Conservation (phyloP, 495 filamentous ascomycete genomes). For the Penicillium simplicissimum region DNA sequence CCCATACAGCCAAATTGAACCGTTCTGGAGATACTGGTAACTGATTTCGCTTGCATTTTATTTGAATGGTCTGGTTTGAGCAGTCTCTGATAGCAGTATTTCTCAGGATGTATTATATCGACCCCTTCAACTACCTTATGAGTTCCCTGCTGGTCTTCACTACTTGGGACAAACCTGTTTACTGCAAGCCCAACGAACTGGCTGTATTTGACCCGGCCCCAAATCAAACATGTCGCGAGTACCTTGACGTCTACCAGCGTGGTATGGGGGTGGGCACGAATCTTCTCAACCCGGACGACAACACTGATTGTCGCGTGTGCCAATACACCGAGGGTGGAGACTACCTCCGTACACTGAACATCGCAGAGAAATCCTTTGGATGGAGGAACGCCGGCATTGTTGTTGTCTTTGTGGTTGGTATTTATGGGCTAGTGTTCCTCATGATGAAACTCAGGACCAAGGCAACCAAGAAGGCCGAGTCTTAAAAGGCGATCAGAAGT, state of each 20-base stretch:
- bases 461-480: constrained; percentile 38
- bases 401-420: constrained; percentile 43
- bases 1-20: constrained; percentile 45
- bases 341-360: constrained; percentile 37
- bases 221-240: constrained; percentile 54
- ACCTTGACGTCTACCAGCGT: constrained; percentile 51
- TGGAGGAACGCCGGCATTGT: constrained; percentile 47
- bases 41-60: no score
- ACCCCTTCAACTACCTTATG: constrained; percentile 69
- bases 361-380: constrained; percentile 41
- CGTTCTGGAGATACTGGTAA: constrained; percentile 68
- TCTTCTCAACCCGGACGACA: constrained; percentile 53
- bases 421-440: constrained; percentile 46
- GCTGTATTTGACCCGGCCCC: constrained; percentile 52
- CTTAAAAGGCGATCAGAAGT: no score
- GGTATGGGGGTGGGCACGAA: constrained; percentile 47
- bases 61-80: no score
- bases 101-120: constrained; percentile 56
- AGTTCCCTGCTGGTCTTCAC: constrained; percentile 56
- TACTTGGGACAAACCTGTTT: constrained; percentile 54
- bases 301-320: constrained; percentile 58
- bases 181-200: constrained; percentile 57
- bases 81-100: no score
- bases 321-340: constrained; percentile 39
- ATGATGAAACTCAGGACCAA: constrained; percentile 48